Conservation (phyloP, 139 green algal species). For the Picochlorum sp. region DNA sequence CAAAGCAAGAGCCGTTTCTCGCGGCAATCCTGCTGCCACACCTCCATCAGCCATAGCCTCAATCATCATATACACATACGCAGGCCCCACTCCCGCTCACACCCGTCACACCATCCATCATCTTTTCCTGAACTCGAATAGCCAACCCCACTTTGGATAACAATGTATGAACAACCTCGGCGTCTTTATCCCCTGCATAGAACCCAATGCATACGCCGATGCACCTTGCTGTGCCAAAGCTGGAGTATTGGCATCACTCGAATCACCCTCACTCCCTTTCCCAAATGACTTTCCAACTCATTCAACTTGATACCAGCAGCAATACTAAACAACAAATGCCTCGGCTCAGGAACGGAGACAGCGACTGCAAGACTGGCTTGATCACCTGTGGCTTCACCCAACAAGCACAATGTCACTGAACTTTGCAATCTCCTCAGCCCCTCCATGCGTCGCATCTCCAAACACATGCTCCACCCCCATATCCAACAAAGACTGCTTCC, state of each 20-base stretch:
- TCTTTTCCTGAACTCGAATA: slow-evolving; percentile 61
- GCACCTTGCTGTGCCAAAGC: slow-evolving; percentile 68
- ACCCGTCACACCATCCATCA: slow-evolving; percentile 84
- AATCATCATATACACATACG: slow-evolving; percentile 81
- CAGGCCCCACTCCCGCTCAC: slow-evolving; percentile 81
- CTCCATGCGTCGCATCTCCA: slow-evolving; percentile 5
- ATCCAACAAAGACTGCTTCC: slow-evolving; percentile 15
- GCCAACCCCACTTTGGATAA: slow-evolving; percentile 33
- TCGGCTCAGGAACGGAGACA: slow-evolving; percentile 41
- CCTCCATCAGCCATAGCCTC: slow-evolving; percentile 73
- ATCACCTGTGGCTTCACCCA: slow-evolving; percentile 85
- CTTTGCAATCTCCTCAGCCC: slow-evolving; percentile 5
- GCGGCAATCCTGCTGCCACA: slow-evolving; percentile 59
- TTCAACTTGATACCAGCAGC: slow-evolving; percentile 78
- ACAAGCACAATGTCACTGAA: slow-evolving; percentile 12
- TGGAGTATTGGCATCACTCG: slow-evolving; percentile 91
- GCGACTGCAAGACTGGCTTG: slow-evolving; percentile 36
- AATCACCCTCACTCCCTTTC: slow-evolving; percentile 13
- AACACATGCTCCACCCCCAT: slow-evolving; percentile 24
- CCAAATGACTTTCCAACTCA: slow-evolving; percentile 22
- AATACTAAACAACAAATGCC: slow-evolving; percentile 77
- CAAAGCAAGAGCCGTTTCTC: slow-evolving; percentile 56
- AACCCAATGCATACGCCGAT: slow-evolving; percentile 25
- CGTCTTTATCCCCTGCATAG: slow-evolving; percentile 44
- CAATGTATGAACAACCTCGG: slow-evolving; percentile 41